These are phyloP conservation scores for Boechera retrofracta DNA, from an alignment of 345 rosid species.

Conservation along the genomic window DNA sequence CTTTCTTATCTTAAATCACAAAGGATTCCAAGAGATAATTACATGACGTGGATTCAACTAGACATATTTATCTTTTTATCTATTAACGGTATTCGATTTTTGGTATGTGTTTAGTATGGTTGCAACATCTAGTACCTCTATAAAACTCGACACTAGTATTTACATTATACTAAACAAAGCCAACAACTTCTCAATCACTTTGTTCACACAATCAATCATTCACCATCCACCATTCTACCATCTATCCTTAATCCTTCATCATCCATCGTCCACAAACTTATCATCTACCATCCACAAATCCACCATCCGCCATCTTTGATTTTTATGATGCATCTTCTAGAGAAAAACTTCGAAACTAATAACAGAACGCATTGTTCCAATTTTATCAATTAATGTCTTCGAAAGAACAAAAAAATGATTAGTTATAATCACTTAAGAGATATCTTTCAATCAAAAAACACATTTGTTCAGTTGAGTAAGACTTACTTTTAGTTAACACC, in stretches of 20 bases:
- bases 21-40: slow-evolving; percentile 9
- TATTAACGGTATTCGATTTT: too few relatives aligned
- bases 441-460: slow-evolving; percentile 2
- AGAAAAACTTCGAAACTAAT: not conserved
- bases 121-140: too few relatives aligned
- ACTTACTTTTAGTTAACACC: slow-evolving; percentile 29
- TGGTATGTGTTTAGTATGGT: too few relatives aligned
- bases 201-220: not conserved
- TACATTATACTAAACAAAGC: not conserved
- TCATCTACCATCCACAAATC: not conserved
- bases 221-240: not conserved
- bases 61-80: not conserved
- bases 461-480: slow-evolving; percentile 35
- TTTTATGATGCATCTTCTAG: not conserved
- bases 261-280: not conserved
- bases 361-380: not conserved
- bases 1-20: not conserved
- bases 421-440: not conserved
- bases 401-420: too few relatives aligned
- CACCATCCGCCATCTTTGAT: not conserved
- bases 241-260: not conserved
- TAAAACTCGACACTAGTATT: not conserved
- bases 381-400: not conserved
- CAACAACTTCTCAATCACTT: not conserved
- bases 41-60: slow-evolving; percentile 19